These are phyloP conservation scores for Tricholoma sp. DNA, from an alignment of 768 basidiomycete genomes.

Conservation along the genomic window DNA sequence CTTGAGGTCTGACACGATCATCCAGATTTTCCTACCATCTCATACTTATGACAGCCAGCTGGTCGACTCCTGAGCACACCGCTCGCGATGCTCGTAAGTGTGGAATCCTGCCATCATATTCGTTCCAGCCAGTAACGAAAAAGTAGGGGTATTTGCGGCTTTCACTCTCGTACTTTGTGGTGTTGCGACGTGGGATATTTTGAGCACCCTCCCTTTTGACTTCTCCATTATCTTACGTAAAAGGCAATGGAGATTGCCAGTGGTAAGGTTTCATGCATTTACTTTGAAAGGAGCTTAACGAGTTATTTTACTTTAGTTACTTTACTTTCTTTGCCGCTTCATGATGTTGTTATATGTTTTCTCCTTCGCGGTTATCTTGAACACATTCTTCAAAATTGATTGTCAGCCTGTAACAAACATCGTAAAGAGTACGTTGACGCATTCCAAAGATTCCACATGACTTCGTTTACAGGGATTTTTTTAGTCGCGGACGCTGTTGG, in stretches of 20 bases:
- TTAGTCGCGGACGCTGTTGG: slow-evolving; percentile 28
- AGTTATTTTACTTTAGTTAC: slow-evolving; percentile 13
- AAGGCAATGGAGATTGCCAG: slow-evolving; percentile 28
- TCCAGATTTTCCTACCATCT: neutral
- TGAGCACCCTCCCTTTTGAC: slow-evolving; percentile 26
- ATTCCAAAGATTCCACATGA: neutral
- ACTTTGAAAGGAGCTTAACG: neutral
- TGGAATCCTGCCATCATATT: neutral
- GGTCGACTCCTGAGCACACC: slow-evolving; percentile 24
- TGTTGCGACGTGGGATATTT: slow-evolving; percentile 27
- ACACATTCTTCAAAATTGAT: slow-evolving; percentile 27
- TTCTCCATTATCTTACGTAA: slow-evolving; percentile 25
- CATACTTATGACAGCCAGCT: slow-evolving; percentile 5
- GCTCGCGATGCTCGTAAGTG: slow-evolving; percentile 22
- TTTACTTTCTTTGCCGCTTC: slow-evolving; percentile 27
- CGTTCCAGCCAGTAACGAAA: neutral
- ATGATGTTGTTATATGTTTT: slow-evolving; percentile 30
- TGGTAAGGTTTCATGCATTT: slow-evolving; percentile 16
- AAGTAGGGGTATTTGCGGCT: slow-evolving; percentile 24
- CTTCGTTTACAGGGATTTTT: neutral
- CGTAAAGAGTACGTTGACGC: slow-evolving; percentile 22
- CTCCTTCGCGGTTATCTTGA: slow-evolving; percentile 27
- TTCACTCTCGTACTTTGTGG: slow-evolving; percentile 26
- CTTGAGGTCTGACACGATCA: no score
- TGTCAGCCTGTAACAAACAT: slow-evolving; percentile 28